A percentile compares a stretch with the other conserved stretches of the same genome.
phyloP scores from a whole-genome alignment of 164 flowering plant genomes.

The Cinnamomum chago region DNA sequence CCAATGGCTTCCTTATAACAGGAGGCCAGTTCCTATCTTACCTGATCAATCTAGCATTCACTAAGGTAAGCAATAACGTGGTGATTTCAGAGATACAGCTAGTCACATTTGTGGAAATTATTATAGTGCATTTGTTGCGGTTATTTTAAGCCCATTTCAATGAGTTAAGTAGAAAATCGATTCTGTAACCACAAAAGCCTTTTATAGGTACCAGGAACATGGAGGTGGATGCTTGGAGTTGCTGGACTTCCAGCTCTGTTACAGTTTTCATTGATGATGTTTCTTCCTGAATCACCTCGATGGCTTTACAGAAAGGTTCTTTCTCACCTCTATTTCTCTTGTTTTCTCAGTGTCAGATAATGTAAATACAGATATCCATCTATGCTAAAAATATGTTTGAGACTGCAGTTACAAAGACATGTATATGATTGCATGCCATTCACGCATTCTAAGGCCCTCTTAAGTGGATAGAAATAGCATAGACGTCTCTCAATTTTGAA shows the following conservation, averaged over 20 bases:
- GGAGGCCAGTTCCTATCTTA: conserved; percentile 83
- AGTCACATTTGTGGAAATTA: no score
- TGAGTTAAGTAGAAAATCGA: neutral
- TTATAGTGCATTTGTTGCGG: no score
- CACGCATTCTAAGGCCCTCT: no score
- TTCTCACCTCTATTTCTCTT: neutral
- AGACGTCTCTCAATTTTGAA: no score
- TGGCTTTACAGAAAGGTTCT: conserved; percentile 69
- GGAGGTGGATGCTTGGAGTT: conserved; percentile 90
- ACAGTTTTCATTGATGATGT: conserved; percentile 51
- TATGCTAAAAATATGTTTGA: no score
- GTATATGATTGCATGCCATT: no score
- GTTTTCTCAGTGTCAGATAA: neutral
- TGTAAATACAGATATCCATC: no score
- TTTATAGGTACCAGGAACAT: conserved; percentile 57
- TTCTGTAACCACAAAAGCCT: neutral
- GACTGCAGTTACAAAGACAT: no score
- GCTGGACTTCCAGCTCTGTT: conserved; percentile 65
- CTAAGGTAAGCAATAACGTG: conserved; percentile 31
- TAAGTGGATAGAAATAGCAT: no score
- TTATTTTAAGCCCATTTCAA: no score
- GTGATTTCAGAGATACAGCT: no score
- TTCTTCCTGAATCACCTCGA: conserved; percentile 69
- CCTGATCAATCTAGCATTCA: conserved; percentile 62
- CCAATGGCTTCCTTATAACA: conserved; percentile 64